phyloP scores from a whole-genome alignment of 176 grass and related monocot species.

The Avena insularis region DNA sequence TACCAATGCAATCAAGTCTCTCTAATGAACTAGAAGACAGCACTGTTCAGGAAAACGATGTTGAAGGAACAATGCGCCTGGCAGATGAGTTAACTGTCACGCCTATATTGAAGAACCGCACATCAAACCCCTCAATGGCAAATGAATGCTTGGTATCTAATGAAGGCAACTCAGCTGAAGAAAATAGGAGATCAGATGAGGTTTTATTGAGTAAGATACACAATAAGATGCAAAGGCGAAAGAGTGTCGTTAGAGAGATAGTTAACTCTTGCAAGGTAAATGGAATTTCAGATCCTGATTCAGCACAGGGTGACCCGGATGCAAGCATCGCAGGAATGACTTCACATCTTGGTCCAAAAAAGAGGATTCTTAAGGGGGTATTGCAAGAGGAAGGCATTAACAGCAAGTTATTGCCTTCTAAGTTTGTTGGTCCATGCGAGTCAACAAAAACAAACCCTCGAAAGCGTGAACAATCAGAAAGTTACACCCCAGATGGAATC shows the following conservation, averaged over 20 bases:
- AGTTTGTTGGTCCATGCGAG: constrained; percentile 9
- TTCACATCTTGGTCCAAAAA: neutral
- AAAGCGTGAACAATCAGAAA: neutral
- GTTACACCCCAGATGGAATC: neutral
- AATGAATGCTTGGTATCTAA: neutral
- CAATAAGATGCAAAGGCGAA: neutral
- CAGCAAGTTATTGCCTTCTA: neutral
- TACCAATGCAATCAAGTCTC: neutral
- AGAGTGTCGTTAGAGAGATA: neutral
- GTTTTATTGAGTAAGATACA: neutral
- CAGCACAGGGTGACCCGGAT: neutral
- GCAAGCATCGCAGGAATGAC: neutral
- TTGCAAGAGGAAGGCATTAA: constrained; percentile 1
- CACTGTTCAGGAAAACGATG: neutral
- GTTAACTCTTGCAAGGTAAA: neutral
- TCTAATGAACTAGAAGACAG: neutral
- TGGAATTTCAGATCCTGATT: neutral
- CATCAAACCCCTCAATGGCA: constrained; percentile 1
- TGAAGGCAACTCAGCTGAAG: neutral
- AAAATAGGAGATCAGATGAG: constrained; percentile 11
- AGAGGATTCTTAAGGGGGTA: neutral
- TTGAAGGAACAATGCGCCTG: neutral
- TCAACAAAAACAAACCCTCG: neutral
- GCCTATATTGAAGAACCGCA: neutral
- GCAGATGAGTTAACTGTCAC: neutral